Base-by-base conservation (phyloP, 2,329 filamentous ascomycete genomes). In the Ceratocystis papillata region DNA sequence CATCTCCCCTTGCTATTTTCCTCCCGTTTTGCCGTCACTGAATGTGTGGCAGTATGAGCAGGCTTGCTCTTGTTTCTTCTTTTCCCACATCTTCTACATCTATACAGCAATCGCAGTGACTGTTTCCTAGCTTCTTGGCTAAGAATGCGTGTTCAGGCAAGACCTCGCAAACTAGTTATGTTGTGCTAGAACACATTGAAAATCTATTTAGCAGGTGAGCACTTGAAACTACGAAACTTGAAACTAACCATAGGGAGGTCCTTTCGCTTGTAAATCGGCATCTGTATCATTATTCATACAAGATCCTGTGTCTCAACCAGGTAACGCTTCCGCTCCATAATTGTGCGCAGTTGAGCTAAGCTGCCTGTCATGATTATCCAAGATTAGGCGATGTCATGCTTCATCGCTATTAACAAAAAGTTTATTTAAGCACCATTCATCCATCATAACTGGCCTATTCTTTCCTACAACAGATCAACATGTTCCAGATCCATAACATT, bases 341-440 rank as follows among this genome's bases (percentile, higher is more conserved):
- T 41, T n/a, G 6, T n/a, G 50, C 50, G 50, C 50, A 55, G 20
- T 15, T 25, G 25, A 10, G 17, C 46, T 10, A n/a, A 22, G 20
- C 46, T 48, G 46, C 8, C 48, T 7, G 5, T 25, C 8, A 28
- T 10, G 7, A 5, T 28, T 28, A 28, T 53, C 25, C 48, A 15
- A 59, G 15, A 37, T 10, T 30, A 59, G n/a, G n/a, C 30, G 17
- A 37, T 28, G 15, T 3, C 55, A 30, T 37, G 12, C 55, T n/a
- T 59, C 17, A 59, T 33, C 30, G 25, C 15, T 59, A 37, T 59
- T 59, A 59, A 59, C 55, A 28, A 33, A n/a, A n/a, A 37, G 55
- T 30, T 33, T 33, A 59, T 37, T 15, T 30, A 20, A 59, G 15
- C 55, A 33, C 10, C 30, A 20, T 20, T 33, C 37, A 41, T 15